Conservation (phyloP, 139 green algal genomes). For the Chlamydomonas eustigma region DNA sequence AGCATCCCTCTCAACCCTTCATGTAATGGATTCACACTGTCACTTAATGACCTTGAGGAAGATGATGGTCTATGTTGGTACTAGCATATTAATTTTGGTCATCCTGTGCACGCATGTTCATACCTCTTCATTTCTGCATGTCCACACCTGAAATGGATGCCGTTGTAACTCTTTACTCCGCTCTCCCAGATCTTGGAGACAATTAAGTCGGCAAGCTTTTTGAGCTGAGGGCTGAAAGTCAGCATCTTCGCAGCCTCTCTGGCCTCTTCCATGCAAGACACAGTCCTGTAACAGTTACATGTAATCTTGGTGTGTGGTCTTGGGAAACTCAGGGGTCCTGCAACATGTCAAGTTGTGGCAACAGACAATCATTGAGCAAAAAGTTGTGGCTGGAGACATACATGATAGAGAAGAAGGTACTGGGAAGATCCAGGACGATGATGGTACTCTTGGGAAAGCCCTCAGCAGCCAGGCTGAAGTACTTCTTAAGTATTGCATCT, state of each 20-base stretch:
- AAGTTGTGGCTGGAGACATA: not conserved
- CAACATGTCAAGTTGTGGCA: too few species aligned
- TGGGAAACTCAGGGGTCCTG: too few species aligned
- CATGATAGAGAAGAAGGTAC: conserved; percentile 63
- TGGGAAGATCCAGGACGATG: conserved; percentile 64
- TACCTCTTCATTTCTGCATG: too few species aligned
- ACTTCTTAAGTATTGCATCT: conserved; percentile 21
- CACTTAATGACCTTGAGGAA: too few species aligned
- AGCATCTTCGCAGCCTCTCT: conserved; percentile 57
- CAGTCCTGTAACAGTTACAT: conserved; percentile 36
- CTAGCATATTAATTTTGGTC: too few species aligned
- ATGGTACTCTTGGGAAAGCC: conserved; percentile 26
- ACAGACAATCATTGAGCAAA: too few species aligned
- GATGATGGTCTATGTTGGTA: too few species aligned
- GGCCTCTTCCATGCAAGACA: conserved; percentile 42
- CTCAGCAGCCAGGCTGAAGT: conserved; percentile 26
- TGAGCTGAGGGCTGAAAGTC: conserved; percentile 44
- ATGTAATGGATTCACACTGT: too few species aligned
- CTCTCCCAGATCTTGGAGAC: not conserved
- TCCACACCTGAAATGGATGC: conserved; percentile 25
- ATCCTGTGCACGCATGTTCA: too few species aligned
- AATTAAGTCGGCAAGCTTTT: conserved; percentile 19
- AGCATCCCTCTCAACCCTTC: conserved; percentile 61
- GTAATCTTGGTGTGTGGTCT: too few species aligned
- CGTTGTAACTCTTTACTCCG: not conserved